Evolutionary conservation across 352 stramenopile genomes (phyloP).

Genomic region (Globisporangium polare): DNA sequence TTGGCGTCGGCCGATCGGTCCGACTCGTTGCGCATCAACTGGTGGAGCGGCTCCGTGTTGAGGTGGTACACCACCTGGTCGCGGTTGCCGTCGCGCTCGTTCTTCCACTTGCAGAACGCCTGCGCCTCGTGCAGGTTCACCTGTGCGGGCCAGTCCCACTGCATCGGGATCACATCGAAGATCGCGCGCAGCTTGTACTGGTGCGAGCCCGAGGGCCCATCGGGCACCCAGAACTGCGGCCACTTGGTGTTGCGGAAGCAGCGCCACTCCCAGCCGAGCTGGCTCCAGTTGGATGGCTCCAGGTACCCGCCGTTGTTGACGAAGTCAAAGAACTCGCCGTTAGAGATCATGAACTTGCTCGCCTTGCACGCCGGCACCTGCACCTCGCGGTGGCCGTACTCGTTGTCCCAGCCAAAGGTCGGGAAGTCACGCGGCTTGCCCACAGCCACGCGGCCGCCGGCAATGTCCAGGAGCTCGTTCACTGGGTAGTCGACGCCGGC

Average conservation of each 20-base stretch:
- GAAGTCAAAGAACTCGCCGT: constrained; percentile 96
- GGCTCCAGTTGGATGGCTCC: constrained; percentile 86
- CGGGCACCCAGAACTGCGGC: constrained; percentile 93
- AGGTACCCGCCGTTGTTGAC: constrained; percentile 93
- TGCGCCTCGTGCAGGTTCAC: constrained; percentile 96
- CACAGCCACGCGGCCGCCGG: constrained; percentile 60
- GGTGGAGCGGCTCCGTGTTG: constrained; percentile 91
- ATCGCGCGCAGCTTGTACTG: constrained; percentile 93
- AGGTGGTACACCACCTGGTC: constrained; percentile 83
- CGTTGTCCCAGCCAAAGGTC: constrained; percentile 97
- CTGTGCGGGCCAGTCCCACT: constrained; percentile 94
- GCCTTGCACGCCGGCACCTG: constrained; percentile 86
- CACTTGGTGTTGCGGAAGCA: constrained; percentile 96
- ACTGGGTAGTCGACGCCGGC: constrained; percentile 83
- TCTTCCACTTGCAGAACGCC: constrained; percentile 91
- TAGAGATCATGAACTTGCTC: constrained; percentile 92
- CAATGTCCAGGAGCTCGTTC: constrained; percentile 88
- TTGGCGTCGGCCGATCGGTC: constrained; percentile 40
- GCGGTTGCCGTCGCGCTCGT: constrained; percentile 48
- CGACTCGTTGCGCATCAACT: constrained; percentile 76
- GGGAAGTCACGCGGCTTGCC: constrained; percentile 91
- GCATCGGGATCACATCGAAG: constrained; percentile 91
- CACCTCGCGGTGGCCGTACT: constrained; percentile 91
- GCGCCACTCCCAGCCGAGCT: constrained; percentile 93
- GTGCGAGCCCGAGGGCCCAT: constrained; percentile 90